phyloP scores from a whole-genome alignment of 805 yeast species.

The Peterozyma toletana region DNA sequence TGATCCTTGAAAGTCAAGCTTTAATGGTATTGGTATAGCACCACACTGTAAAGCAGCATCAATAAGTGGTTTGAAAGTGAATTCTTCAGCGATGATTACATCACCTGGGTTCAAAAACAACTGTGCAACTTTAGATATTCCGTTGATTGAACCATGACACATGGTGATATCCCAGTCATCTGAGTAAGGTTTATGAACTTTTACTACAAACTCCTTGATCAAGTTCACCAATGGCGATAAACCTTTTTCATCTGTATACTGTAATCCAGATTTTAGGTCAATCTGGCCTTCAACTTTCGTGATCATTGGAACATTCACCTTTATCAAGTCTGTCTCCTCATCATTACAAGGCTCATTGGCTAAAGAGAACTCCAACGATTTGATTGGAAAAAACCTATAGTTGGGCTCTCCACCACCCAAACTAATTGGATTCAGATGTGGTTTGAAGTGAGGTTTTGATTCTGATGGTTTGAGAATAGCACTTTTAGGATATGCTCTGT shows the following conservation, averaged over 20 bases:
- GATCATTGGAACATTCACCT: not conserved
- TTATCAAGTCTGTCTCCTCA: not conserved
- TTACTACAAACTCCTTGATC: constrained; percentile 28
- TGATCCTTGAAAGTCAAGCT: constrained; percentile 21
- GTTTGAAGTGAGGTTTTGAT: constrained; percentile 8
- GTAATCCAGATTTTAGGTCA: constrained; percentile 7
- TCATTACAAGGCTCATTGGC: constrained; percentile 36
- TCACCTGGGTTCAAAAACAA: constrained; percentile 42
- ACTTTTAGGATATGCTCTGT: no score
- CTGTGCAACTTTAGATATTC: constrained; percentile 45
- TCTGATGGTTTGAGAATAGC: no score
- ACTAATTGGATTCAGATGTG: constrained; percentile 41
- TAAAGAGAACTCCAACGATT: constrained; percentile 38
- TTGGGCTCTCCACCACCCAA: constrained; percentile 59
- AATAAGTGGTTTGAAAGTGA: constrained; percentile 47
- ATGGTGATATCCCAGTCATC: constrained; percentile 37
- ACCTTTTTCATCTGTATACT: constrained; percentile 5
- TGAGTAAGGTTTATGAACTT: constrained; percentile 37
- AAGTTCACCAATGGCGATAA: constrained; percentile 20
- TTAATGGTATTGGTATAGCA: constrained; percentile 37
- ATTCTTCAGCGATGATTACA: constrained; percentile 46
- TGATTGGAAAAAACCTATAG: constrained; percentile 53
- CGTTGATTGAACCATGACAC: constrained; percentile 49
- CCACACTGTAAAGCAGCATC: constrained; percentile 33
- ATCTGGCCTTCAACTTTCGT: not conserved